phyloP scores from a whole-genome alignment of 768 basidiomycete genomes.

The Zangia roseola region DNA sequence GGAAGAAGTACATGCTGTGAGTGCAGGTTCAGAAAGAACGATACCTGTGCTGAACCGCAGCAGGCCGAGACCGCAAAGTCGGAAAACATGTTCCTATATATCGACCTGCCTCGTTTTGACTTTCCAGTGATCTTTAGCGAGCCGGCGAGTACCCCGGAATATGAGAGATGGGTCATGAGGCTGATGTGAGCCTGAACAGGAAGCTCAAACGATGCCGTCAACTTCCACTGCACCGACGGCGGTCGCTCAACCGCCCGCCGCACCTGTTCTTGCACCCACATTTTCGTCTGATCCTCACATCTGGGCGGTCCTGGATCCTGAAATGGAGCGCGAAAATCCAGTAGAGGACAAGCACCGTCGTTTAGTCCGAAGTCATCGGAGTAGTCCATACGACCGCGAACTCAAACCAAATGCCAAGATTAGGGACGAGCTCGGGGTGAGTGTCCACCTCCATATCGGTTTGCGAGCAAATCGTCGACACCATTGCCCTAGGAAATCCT shows the following conservation, averaged over 20 bases:
- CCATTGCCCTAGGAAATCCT: constrained; percentile 69
- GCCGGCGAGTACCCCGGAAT: constrained; percentile 48
- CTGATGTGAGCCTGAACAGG: constrained; percentile 30
- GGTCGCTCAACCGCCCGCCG: constrained; percentile 39
- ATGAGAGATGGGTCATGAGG: neutral
- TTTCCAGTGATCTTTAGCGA: constrained; percentile 97
- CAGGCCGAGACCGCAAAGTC: constrained; percentile 91
- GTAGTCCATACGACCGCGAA: constrained; percentile 92
- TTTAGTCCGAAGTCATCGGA: constrained; percentile 90
- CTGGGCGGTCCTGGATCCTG: constrained; percentile 91
- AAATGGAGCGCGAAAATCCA: constrained; percentile 88
- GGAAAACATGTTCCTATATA: constrained; percentile 91
- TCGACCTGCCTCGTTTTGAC: constrained; percentile 94
- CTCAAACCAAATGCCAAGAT: constrained; percentile 97
- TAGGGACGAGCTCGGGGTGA: constrained; percentile 86
- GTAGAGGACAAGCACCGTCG: constrained; percentile 97
- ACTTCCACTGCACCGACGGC: constrained; percentile 42
- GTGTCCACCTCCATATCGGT: constrained; percentile 21
- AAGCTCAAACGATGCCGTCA: constrained; percentile 39
- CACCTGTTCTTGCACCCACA: constrained; percentile 42
- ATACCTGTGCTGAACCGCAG: neutral
- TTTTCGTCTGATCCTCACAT: constrained; percentile 67
- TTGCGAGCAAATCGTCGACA: neutral
- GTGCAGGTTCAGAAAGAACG: constrained; percentile 21
- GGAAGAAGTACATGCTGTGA: constrained; percentile 89